Evolutionary conservation across 768 basidiomycete genomes (phyloP).

Genomic region (Suillus lakei): DNA sequence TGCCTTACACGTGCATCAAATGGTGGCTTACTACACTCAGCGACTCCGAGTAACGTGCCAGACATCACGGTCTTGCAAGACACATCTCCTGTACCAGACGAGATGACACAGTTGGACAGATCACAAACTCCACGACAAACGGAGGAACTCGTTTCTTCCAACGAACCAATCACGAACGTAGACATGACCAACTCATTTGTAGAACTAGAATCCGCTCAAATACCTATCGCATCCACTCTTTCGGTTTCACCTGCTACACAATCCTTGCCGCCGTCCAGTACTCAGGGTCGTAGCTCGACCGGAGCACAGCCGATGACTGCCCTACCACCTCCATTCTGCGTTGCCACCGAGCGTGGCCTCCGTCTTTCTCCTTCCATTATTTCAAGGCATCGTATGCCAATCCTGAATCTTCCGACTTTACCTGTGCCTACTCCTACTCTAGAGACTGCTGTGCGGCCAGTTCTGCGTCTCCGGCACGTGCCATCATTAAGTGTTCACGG

Average conservation of each 20-base stretch:
- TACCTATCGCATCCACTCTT: conserved; percentile 4
- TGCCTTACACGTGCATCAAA: conserved; percentile 7
- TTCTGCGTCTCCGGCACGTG: conserved; percentile 51
- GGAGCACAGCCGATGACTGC: conserved; percentile 17
- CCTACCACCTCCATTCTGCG: conserved; percentile 26
- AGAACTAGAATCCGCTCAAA: conserved; percentile 7
- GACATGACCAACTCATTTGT: background rate
- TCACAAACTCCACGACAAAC: conserved; percentile 21
- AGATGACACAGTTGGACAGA: background rate
- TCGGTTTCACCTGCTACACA: background rate
- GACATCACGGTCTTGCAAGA: background rate
- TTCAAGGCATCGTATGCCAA: conserved; percentile 49
- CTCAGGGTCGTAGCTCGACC: conserved; percentile 13
- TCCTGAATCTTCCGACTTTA: conserved; percentile 55
- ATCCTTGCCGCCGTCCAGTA: conserved; percentile 5
- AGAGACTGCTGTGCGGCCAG: conserved; percentile 18
- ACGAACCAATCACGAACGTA: conserved; percentile 15
- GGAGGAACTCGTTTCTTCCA: conserved; percentile 13
- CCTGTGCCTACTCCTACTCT: conserved; percentile 33
- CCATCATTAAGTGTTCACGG: conserved; percentile 56
- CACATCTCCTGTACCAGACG: background rate
- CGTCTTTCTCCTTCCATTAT: conserved; percentile 52
- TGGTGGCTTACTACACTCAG: background rate
- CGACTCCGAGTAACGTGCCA: background rate
- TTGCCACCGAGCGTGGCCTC: conserved; percentile 40